Base-by-base conservation (phyloP, 164 flowering plant species). In the Vitis rotundifolia region DNA sequence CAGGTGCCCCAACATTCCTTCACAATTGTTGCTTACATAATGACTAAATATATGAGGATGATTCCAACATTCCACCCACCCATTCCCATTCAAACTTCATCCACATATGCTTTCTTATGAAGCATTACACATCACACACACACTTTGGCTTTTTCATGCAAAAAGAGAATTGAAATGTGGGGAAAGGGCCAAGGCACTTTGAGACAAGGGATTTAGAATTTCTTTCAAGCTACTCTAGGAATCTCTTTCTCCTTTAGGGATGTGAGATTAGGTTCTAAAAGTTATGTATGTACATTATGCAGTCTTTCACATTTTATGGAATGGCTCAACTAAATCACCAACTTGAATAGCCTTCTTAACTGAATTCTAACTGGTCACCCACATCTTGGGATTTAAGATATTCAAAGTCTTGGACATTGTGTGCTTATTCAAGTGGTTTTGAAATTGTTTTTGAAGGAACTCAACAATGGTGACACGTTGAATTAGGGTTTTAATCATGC, bases 211-310 rank as follows among this genome's bases (percentile, higher is more conserved):
- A 13, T 14, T 37, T 3, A 0, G 44, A 37, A 44, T 74, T 64
- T 31, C 77, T 74, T 74, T 59, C 29, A 74, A 74, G 77, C 69
- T 64, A 74, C 73, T 74, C 73, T 6, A 74, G 50, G 49, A 58
- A 63, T 49, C 63, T 49, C 19, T 10, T 13, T 28, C 6, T 11
- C 3, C 28, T n/a, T 14, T 13, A 9, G 19, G 59, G 11, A 19
- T 16, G 59, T n/a, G 28, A 57, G 28, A 57, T 16, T 57, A 13
- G 59, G 59, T 37, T 37, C 44, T 37, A 37, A 6, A 37, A 37
- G 6, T 37, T 37, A 37, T 22, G 26, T 22, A 0, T 6, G 44
- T 37, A 37, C 37, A n/a, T n/a, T n/a, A 29, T 29, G 37, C 37
- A 29, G 37, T 29, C 6, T 3, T 37, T 57, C 8, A 8, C 2